A percentile compares a stretch with the other conserved stretches of the same genome.
Conservation (phyloP, 169 alveolate genomes). For the Plasmodium ovale region DNA sequence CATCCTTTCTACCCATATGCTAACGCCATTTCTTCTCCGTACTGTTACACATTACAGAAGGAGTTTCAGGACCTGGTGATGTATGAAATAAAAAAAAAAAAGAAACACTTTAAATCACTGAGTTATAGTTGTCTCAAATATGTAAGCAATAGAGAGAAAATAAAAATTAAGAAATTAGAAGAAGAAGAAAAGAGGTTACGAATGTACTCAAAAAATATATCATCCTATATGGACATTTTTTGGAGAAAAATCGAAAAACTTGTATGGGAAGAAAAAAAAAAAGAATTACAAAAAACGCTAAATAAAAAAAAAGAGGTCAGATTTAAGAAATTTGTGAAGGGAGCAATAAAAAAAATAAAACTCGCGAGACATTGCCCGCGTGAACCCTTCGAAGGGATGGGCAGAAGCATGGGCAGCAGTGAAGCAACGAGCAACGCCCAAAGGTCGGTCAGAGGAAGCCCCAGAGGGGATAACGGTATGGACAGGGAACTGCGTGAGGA, state of each 20-base stretch:
- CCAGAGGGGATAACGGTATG: not conserved
- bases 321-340: slow-evolving; percentile 84
- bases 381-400: slow-evolving; percentile 29
- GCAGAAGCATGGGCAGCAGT: slow-evolving; percentile 19
- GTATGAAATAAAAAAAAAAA: slow-evolving; percentile 83
- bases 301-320: slow-evolving; percentile 82
- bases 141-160: slow-evolving; percentile 52
- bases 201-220: slow-evolving; percentile 72
- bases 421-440: not conserved
- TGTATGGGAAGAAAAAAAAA: slow-evolving; percentile 86
- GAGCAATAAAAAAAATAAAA: slow-evolving; percentile 81
- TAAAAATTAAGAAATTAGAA: slow-evolving; percentile 68
- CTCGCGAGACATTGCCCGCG: slow-evolving; percentile 36
- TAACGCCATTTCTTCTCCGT: not conserved
- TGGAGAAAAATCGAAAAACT: slow-evolving; percentile 85
- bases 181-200: slow-evolving; percentile 71
- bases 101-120: slow-evolving; percentile 78
- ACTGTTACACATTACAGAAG: slow-evolving; percentile 52
- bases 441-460: not conserved
- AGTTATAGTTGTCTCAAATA: slow-evolving; percentile 74
- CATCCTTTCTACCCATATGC: not conserved
- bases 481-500: not conserved
- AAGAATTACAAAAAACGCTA: slow-evolving; percentile 80
- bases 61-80: slow-evolving; percentile 85
- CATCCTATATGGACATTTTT: slow-evolving; percentile 78